Conservation (phyloP, 148 eudicot genomes). For the Rheum nobile region DNA sequence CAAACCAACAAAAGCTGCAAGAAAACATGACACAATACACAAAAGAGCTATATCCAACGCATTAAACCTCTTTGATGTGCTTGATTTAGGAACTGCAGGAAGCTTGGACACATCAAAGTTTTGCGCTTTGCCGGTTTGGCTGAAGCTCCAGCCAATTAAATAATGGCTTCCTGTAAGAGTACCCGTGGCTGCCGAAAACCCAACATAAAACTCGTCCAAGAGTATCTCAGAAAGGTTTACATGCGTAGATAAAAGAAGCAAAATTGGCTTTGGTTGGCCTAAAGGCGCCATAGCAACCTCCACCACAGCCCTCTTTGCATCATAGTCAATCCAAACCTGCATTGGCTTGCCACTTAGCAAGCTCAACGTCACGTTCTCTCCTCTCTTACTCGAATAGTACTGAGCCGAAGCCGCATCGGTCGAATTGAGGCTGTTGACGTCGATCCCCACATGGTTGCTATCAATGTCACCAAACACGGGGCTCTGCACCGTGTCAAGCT, state of each 20-base stretch:
- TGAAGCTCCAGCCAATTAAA: slow-evolving; percentile 15
- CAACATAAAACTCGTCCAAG: slow-evolving; percentile 7
- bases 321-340: slow-evolving; percentile 2
- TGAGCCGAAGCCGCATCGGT: neutral
- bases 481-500: slow-evolving; percentile 2
- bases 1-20: neutral
- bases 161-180: slow-evolving; percentile 6
- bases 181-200: slow-evolving; percentile 12
- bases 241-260: neutral
- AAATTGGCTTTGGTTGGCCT: neutral
- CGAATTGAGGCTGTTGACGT: neutral
- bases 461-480: slow-evolving; percentile 2
- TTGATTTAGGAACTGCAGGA: neutral
- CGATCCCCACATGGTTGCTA: neutral
- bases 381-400: neutral
- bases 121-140: neutral
- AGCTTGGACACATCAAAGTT: neutral
- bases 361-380: neutral
- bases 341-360: neutral
- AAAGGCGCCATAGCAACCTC: slow-evolving; percentile 1
- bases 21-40: neutral
- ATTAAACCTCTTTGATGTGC: neutral
- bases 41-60: neutral
- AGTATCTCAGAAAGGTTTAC: slow-evolving; percentile 4
- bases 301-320: neutral